Base-by-base conservation (phyloP, 2,329 filamentous ascomycete genomes). In the Colletotrichum filicis region DNA sequence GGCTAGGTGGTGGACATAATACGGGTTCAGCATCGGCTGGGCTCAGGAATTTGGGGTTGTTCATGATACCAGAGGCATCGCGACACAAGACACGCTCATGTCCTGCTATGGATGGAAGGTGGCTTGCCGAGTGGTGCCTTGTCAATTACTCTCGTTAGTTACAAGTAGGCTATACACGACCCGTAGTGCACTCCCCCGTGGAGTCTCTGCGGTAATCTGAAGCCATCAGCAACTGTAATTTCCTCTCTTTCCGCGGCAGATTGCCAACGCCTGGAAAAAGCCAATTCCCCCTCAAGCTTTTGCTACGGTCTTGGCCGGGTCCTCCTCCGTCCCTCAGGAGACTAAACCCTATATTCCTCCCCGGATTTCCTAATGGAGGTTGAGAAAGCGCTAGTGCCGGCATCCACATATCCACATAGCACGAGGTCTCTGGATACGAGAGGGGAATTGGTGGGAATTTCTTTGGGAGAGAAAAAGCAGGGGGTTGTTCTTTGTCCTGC, bases 51-150 rank as follows among this genome's bases (percentile, higher is more conserved):
- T 49, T 69, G 49, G 57, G 52, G 19, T 62, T 53, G 57, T 67
- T 58, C 37, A 63, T 72, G 71, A 74, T 74, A 74, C 71, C 71
- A 74, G 71, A 68, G 68, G 24, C 28, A 42, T 53, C 26, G 69
- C 66, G 42, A 72, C 58, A 53, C 9, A 14, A 32, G 42, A 8
- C 12, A 42, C 22, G 22, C 30, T 24, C 14, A 22, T 14, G 11
- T 30, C 19, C 16, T 12, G 26, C 26, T 14, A 19, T 4, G 56
- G 24, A 7, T 22, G 1, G 2, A 1, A 11, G 37, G 28, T 32
- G 19, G n/a, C 49, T n/a, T 52, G 30, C 30, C 16, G 53, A 63
- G 35, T 14, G 59, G 11, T 58, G 60, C 57, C 66, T 73, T 66
- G 66, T 60, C 55, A 49, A 32, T 37, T 59, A 72, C 69, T 72